These are phyloP conservation scores for Clarireedia hainanense DNA, from an alignment of 2,329 filamentous ascomycete genomes.

Conservation along the genomic window DNA sequence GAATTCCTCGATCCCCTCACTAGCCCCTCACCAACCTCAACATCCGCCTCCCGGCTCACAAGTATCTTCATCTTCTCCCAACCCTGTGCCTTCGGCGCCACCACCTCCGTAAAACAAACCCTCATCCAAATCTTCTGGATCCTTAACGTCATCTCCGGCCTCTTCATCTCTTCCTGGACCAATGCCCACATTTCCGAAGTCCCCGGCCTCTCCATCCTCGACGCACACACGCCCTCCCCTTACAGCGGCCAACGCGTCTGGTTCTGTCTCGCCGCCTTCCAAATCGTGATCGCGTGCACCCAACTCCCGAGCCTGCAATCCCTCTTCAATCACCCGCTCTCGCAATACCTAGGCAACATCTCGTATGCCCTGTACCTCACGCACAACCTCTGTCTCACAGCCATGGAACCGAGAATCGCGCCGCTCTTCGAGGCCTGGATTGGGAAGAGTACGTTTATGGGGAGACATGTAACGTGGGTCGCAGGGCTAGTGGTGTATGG, in stretches of 20 bases:
- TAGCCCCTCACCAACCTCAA: constrained; percentile 2
- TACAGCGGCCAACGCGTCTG: constrained; percentile 25
- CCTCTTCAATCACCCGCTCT: constrained; percentile 39
- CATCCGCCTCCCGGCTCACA: neutral
- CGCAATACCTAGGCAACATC: constrained; percentile 49
- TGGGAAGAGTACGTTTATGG: constrained; percentile 16
- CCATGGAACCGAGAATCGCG: constrained; percentile 17
- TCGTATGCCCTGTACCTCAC: constrained; percentile 51
- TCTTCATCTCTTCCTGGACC: constrained; percentile 27
- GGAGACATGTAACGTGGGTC: constrained; percentile 28
- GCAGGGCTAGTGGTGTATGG: constrained; percentile 35
- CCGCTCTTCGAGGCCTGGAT: constrained; percentile 20
- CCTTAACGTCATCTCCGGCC: constrained; percentile 19
- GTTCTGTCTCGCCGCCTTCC: constrained; percentile 26
- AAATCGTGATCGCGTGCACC: constrained; percentile 26
- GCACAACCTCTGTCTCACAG: constrained; percentile 43
- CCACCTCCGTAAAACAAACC: neutral
- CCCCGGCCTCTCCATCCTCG: constrained; percentile 17
- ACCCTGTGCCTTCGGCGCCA: constrained; percentile 1
- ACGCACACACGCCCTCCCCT: constrained; percentile 20
- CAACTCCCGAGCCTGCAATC: constrained; percentile 32
- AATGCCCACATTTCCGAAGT: constrained; percentile 21
- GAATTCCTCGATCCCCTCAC: constrained; percentile 17
- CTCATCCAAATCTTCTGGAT: constrained; percentile 22
- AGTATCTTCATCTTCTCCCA: neutral